These are phyloP conservation scores for Plasmodium vivax DNA, from an alignment of 169 alveolate genomes.

Conservation along the genomic window DNA sequence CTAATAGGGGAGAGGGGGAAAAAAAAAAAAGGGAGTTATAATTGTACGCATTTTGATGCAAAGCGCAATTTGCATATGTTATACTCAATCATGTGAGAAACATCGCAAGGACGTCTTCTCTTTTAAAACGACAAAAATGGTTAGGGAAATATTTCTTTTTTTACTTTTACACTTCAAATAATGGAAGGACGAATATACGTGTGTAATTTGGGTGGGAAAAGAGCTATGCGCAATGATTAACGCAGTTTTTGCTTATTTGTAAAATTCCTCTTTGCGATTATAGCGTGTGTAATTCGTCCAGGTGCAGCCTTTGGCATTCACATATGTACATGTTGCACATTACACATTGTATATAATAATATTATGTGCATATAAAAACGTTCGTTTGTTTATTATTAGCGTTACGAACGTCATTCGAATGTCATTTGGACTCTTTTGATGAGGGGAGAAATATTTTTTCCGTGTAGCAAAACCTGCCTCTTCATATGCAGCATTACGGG, in stretches of 20 bases:
- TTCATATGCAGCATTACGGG: not conserved
- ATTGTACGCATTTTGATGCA: not conserved
- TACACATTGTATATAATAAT: not conserved
- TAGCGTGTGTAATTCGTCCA: not conserved
- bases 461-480: not conserved
- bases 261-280: not conserved
- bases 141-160: conserved; percentile 12
- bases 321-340: not conserved
- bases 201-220: not conserved
- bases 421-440: not conserved
- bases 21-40: not conserved
- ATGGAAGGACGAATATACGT: not conserved
- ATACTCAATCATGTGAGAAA: not conserved
- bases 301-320: not conserved
- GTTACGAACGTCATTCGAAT: not conserved
- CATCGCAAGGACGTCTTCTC: not conserved
- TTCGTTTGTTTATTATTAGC: not conserved
- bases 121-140: conserved; percentile 13
- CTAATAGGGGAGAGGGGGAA: not conserved
- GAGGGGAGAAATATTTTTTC: not conserved
- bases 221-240: not conserved
- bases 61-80: conserved; percentile 13
- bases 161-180: conserved; percentile 20
- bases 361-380: not conserved
- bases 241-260: not conserved